These are phyloP conservation scores for Thraustochytrium striatum DNA, from an alignment of 352 stramenopile genomes.

Conservation along the genomic window DNA sequence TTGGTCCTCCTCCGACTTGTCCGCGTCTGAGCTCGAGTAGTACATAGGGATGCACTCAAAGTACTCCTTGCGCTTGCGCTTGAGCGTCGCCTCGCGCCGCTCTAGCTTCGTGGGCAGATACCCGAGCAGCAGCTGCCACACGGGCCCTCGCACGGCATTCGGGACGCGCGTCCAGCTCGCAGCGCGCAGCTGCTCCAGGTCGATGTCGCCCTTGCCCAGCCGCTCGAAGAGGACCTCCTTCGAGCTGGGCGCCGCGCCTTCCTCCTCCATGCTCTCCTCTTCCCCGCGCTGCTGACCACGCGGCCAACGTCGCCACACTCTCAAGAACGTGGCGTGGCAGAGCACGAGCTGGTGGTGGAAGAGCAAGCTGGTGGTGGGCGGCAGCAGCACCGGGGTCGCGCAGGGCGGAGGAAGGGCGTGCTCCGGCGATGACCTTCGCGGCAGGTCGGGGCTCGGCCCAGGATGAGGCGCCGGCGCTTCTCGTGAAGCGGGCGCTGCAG, in stretches of 20 bases:
- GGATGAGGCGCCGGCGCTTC: too few species aligned
- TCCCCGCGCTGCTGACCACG: neutral
- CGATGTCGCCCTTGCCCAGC: slow-evolving; percentile 66
- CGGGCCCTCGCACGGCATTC: slow-evolving; percentile 69
- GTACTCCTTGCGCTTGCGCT: slow-evolving; percentile 93
- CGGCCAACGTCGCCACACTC: neutral
- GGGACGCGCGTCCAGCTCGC: slow-evolving; percentile 86
- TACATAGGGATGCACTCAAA: slow-evolving; percentile 86
- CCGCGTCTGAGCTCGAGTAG: slow-evolving; percentile 70
- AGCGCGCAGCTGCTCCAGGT: slow-evolving; percentile 78
- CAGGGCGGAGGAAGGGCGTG: too few species aligned
- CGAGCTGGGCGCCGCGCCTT: neutral
- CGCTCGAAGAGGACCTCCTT: slow-evolving; percentile 54
- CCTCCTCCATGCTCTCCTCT: neutral
- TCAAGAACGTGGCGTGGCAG: neutral
- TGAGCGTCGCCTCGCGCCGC: slow-evolving; percentile 77
- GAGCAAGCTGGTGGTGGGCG: too few species aligned
- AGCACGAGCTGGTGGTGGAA: too few species aligned
- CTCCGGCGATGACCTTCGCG: neutral
- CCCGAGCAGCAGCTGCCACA: slow-evolving; percentile 93
- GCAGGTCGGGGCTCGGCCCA: neutral
- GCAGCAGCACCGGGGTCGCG: too few species aligned
- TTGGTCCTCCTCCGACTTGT: slow-evolving; percentile 88
- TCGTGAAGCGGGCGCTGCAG: too few species aligned
- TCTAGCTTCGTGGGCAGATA: slow-evolving; percentile 93